Percentiles rank a stretch among this genome's conserved stretches.
phyloP scores from a whole-genome alignment of 805 yeast genomes.

The Lipomyces lipofer region DNA sequence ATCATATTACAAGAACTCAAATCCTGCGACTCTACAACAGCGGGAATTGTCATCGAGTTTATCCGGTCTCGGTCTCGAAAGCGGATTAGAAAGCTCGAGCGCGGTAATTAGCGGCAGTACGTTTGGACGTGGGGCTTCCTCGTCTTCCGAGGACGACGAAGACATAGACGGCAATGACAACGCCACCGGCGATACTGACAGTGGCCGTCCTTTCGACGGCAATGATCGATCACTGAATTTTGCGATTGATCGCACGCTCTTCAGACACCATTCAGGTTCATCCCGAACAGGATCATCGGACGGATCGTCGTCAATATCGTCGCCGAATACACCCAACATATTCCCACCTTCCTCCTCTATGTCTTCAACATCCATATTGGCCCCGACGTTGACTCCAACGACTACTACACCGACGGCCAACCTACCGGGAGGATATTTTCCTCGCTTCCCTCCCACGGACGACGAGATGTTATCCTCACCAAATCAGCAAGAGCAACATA shows the following conservation, averaged over 20 bases:
- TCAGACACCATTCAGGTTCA: background rate
- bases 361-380: background rate
- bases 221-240: background rate
- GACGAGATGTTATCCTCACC: background rate
- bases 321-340: slow-evolving; percentile 4
- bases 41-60: slow-evolving; percentile 1
- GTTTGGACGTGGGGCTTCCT: background rate
- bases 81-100: background rate
- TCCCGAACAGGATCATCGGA: slow-evolving; percentile 1
- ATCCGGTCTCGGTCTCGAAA: too few species aligned
- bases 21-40: background rate
- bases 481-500: too few species aligned
- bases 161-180: background rate
- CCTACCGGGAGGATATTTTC: background rate
- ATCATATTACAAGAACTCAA: background rate
- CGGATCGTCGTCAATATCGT: slow-evolving; percentile 2
- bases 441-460: background rate
- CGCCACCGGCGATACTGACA: too few species aligned
- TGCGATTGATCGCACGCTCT: background rate
- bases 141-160: background rate
- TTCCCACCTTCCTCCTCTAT: background rate
- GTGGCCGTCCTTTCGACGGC: background rate
- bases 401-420: background rate
- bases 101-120: background rate
- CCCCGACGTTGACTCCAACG: background rate